These are phyloP conservation scores for Remersonia thermophila DNA, from an alignment of 2,329 filamentous ascomycete genomes.

Conservation along the genomic window DNA sequence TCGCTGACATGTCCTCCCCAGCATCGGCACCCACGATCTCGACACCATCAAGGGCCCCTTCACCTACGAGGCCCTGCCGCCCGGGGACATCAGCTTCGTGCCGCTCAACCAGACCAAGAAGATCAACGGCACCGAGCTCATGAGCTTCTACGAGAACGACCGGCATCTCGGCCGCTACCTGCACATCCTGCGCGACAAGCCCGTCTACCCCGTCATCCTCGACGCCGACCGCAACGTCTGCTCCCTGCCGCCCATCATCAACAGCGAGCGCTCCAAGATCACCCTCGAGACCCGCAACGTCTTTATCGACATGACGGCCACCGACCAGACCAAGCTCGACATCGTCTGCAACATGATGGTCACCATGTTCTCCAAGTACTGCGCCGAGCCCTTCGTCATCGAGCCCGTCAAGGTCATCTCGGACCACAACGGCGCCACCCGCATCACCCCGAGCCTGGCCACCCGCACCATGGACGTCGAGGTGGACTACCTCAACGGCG, in stretches of 20 bases:
- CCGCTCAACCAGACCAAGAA: slow-evolving; percentile 85
- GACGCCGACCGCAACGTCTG: slow-evolving; percentile 79
- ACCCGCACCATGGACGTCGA: slow-evolving; percentile 69
- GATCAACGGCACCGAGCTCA: slow-evolving; percentile 79
- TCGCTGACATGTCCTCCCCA: no score
- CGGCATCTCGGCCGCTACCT: slow-evolving; percentile 82
- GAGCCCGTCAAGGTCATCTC: slow-evolving; percentile 90
- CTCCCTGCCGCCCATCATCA: slow-evolving; percentile 95
- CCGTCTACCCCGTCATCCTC: slow-evolving; percentile 91
- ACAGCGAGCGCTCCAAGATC: slow-evolving; percentile 94
- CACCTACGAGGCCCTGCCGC: slow-evolving; percentile 84
- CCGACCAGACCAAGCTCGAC: slow-evolving; percentile 90
- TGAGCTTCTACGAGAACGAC: slow-evolving; percentile 92
- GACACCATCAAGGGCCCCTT: slow-evolving; percentile 91
- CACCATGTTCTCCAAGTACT: slow-evolving; percentile 93
- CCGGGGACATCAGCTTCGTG: slow-evolving; percentile 82
- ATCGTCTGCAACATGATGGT: slow-evolving; percentile 93
- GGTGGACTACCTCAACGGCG: slow-evolving; percentile 85
- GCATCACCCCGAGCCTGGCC: slow-evolving; percentile 69
- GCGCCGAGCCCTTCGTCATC: slow-evolving; percentile 76
- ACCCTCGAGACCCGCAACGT: slow-evolving; percentile 81
- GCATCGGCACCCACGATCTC: slow-evolving; percentile 88
- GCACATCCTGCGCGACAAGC: slow-evolving; percentile 86
- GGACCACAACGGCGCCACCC: slow-evolving; percentile 73
- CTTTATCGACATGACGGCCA: slow-evolving; percentile 94